Base-by-base conservation (phyloP, 129 eudicot species). In the Ambrosia artemisiifolia region DNA sequence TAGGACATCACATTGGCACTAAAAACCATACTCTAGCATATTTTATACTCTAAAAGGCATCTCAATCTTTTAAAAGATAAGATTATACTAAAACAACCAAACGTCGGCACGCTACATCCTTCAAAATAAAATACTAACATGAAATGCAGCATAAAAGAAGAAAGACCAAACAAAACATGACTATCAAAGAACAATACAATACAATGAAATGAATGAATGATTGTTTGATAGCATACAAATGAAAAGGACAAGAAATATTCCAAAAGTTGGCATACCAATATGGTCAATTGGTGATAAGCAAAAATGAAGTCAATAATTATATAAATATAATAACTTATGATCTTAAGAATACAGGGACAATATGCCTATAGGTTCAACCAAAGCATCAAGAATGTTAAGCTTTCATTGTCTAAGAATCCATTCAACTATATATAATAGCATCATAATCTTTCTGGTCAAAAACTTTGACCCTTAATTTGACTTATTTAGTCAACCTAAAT, bases 241-340 rank as follows among this genome's bases (percentile, higher is more conserved):
- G 57, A 59, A 57, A 56, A 33, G 17, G 51, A 56, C 68, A 63
- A 33, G 6, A 62, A 46, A 40, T 65, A 65, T 75, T 65, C 72
- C 63, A 75, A 65, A 75, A 75, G 35, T 55, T 75, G 72, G 65
- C 73, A 72, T 75, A 70, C 13, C 34, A 62, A 63, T 50, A 36
- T 64, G 70, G 40, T 73, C 71, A 63, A 74, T 30, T 10, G n/a
- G 56, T 14, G 11, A 24, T 11, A 6, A 47, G 13, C 79, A 65
- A 38, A 53, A 9, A 9, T 38, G 40, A 35, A 74, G 78, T 59
- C n/a, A 72, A 28, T 50, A 17, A n/a, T 33, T 34, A 11, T 8
- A 48, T 8, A 20, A 14, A 67, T 67, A 9, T 28, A 6, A 48
- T 28, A 12, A 32, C 54, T 20, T n/a, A 10, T 53, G 11, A 53